These are phyloP conservation scores for Mantamonas sphyraenae DNA, from an alignment of 78 protist species.

Conservation along the genomic window DNA sequence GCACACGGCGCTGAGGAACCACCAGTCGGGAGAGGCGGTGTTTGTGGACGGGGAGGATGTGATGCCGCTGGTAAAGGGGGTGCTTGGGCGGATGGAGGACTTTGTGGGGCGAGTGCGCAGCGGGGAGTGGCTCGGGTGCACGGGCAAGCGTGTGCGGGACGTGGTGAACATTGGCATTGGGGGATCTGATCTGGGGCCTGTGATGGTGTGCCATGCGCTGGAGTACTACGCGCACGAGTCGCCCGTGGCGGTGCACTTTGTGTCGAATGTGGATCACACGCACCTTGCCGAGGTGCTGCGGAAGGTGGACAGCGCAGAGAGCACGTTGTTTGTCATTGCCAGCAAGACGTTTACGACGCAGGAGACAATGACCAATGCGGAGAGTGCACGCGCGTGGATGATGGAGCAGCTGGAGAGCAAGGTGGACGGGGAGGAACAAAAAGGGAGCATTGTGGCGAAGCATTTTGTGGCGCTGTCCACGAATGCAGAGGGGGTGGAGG, in stretches of 20 bases:
- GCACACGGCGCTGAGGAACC: slow-evolving; percentile 86
- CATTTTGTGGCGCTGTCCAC: slow-evolving; percentile 97
- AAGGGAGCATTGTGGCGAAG: slow-evolving; percentile 61
- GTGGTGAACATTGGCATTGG: slow-evolving; percentile 93
- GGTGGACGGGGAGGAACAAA: background rate
- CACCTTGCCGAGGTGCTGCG: slow-evolving; percentile 65
- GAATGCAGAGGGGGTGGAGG: slow-evolving; percentile 54
- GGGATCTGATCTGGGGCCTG: slow-evolving; percentile 93
- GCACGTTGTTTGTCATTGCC: slow-evolving; percentile 81
- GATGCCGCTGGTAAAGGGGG: slow-evolving; percentile 49
- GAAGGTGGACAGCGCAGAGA: slow-evolving; percentile 54
- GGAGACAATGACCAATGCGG: slow-evolving; percentile 92
- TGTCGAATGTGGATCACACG: slow-evolving; percentile 93
- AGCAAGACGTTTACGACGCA: slow-evolving; percentile 94
- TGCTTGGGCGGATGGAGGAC: slow-evolving; percentile 32
- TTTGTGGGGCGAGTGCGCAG: slow-evolving; percentile 64
- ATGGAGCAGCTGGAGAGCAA: slow-evolving; percentile 1
- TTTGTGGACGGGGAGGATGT: slow-evolving; percentile 86
- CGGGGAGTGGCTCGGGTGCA: slow-evolving; percentile 79
- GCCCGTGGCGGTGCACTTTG: slow-evolving; percentile 52
- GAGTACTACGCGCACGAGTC: background rate
- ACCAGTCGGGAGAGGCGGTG: slow-evolving; percentile 35
- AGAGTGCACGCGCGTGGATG: slow-evolving; percentile 70
- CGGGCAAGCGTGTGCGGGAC: slow-evolving; percentile 80
- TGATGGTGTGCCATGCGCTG: slow-evolving; percentile 58